phyloP scores from a whole-genome alignment of 2,329 filamentous ascomycete species.

The Penicillium sp. region DNA sequence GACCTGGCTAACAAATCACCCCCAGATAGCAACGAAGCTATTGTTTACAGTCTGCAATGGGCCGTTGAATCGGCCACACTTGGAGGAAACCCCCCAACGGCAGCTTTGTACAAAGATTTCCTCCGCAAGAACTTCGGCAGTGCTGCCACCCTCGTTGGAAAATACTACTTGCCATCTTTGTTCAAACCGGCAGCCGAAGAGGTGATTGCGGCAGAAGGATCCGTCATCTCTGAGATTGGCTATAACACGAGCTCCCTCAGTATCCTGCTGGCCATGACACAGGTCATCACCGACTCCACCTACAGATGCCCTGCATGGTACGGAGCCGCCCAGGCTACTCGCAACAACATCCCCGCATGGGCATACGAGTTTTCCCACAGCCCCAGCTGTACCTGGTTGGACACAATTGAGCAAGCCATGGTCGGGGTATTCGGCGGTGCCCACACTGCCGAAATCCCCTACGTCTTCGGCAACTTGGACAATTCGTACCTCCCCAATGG shows the following conservation, averaged over 20 bases:
- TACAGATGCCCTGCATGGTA: background rate
- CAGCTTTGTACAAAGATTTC: background rate
- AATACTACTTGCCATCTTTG: background rate
- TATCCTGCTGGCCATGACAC: background rate
- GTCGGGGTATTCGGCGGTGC: background rate
- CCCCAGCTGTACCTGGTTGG: slow-evolving; percentile 19
- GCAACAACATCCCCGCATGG: slow-evolving; percentile 16
- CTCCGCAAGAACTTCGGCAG: background rate
- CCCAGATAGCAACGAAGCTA: background rate
- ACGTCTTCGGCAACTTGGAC: background rate
- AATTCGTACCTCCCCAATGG: background rate
- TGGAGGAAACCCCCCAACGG: background rate
- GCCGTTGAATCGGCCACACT: background rate
- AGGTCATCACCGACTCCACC: background rate
- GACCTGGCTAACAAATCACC: slow-evolving; percentile 10
- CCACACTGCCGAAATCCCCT: background rate
- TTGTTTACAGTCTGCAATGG: background rate
- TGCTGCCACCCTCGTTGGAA: background rate
- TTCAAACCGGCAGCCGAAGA: background rate
- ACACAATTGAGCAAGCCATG: background rate
- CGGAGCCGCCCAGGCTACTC: background rate
- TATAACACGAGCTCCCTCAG: no score
- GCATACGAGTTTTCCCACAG: slow-evolving; percentile 21
- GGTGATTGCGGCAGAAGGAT: no score
- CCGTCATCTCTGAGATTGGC: no score